Evolutionary conservation across 75 land plant species (phyloP).

Genomic region (Sequoia sempervirens): DNA sequence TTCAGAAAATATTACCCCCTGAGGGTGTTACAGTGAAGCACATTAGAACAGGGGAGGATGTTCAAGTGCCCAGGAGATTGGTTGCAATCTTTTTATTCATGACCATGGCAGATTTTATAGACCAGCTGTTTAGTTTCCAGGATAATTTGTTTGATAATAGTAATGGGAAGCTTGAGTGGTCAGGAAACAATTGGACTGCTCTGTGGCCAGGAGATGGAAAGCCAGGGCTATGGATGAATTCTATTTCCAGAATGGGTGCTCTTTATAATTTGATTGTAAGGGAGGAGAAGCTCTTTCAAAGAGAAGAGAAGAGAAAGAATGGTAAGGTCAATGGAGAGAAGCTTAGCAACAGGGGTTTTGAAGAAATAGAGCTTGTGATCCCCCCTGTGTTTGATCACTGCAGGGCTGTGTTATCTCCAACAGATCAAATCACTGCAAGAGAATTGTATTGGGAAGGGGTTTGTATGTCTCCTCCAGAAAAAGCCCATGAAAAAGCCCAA

Average conservation of each 20-base stretch:
- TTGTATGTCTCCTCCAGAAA: constrained; percentile 7
- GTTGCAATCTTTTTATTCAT: constrained; percentile 73
- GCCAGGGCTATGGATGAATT: constrained; percentile 90
- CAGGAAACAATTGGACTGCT: constrained; percentile 48
- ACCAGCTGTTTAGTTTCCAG: constrained; percentile 76
- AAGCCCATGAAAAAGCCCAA: constrained; percentile 30
- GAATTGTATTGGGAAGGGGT: constrained; percentile 86
- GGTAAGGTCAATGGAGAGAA: not conserved
- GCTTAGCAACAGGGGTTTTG: constrained; percentile 7
- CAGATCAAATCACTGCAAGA: constrained; percentile 61
- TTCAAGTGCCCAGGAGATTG: constrained; percentile 60
- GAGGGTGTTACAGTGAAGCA: constrained; percentile 70
- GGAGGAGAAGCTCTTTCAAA: constrained; percentile 44
- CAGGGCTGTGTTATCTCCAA: constrained; percentile 43
- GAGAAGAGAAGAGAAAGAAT: constrained; percentile 10
- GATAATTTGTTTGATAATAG: constrained; percentile 66
- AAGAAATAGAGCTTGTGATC: constrained; percentile 46
- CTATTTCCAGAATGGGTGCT: constrained; percentile 73
- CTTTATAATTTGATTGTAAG: constrained; percentile 52
- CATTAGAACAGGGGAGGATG: constrained; percentile 81
- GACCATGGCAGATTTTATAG: constrained; percentile 91
- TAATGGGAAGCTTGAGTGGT: constrained; percentile 50
- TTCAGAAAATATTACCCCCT: constrained; percentile 41
- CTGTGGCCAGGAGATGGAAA: constrained; percentile 90
- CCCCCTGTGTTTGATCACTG: constrained; percentile 81